Evolutionary conservation across 1,284 basidiomycete species (phyloP).

Genomic region (Tremellales sp.): DNA sequence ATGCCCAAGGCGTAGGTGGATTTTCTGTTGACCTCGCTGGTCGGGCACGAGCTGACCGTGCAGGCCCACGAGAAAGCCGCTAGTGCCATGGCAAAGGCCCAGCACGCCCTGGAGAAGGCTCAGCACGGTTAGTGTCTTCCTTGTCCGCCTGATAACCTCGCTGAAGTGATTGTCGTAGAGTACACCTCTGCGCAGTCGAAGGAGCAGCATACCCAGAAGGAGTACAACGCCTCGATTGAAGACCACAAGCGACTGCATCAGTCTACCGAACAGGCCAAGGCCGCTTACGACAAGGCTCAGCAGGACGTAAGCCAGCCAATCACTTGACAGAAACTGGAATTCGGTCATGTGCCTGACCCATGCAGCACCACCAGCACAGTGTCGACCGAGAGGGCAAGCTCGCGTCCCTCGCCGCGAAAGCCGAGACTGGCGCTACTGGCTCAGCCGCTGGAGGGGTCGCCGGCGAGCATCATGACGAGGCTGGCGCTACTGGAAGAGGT

Average conservation of each 20-base stretch:
- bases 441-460: too few species aligned
- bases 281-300: slow-evolving; percentile 21
- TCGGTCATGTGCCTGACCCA: background rate
- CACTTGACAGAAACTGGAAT: background rate
- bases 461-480: too few species aligned
- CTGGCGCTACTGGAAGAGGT: too few species aligned
- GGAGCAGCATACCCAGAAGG: slow-evolving; percentile 25
- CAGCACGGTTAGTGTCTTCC: slow-evolving; percentile 22
- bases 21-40: background rate
- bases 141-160: background rate
- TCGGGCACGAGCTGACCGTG: background rate
- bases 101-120: slow-evolving; percentile 29
- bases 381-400: slow-evolving; percentile 13
- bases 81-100: slow-evolving; percentile 33
- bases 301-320: slow-evolving; percentile 15
- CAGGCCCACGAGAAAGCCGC: slow-evolving; percentile 36
- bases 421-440: slow-evolving; percentile 3
- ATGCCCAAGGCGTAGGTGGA: slow-evolving; percentile 24
- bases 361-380: slow-evolving; percentile 11
- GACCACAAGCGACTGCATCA: slow-evolving; percentile 23
- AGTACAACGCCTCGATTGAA: slow-evolving; percentile 21
- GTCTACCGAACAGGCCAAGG: slow-evolving; percentile 28
- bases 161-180: background rate
- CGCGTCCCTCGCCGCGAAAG: slow-evolving; percentile 15
- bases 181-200: slow-evolving; percentile 12